Percentiles rank a stretch among this genome's conserved stretches.
Evolutionary conservation across 768 basidiomycete species (phyloP).

Genomic region (Cystofilobasidium macerans): DNA sequence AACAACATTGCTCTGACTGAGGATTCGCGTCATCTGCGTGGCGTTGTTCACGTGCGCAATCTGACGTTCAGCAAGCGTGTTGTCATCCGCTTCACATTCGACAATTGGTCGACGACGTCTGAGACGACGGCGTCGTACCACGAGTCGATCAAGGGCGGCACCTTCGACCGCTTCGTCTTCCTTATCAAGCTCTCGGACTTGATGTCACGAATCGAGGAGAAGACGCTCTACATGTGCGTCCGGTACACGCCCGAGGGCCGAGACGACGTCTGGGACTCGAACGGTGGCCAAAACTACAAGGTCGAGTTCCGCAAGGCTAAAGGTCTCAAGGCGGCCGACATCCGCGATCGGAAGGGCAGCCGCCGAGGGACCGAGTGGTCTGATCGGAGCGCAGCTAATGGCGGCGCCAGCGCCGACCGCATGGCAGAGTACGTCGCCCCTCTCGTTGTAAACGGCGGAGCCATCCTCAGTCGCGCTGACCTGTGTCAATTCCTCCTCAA

Average conservation of each 20-base stretch:
- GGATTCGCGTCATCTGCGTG: constrained; percentile 49
- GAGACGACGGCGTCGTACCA: constrained; percentile 73
- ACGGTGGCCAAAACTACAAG: constrained; percentile 64
- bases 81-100: constrained; percentile 81
- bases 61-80: constrained; percentile 78
- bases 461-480: too few relatives aligned
- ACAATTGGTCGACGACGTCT: constrained; percentile 89
- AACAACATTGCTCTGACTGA: constrained; percentile 41
- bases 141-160: constrained; percentile 38
- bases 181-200: constrained; percentile 64
- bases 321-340: constrained; percentile 6
- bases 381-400: constrained; percentile 17
- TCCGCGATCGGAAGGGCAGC: constrained; percentile 12
- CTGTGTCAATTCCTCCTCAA: too few relatives aligned
- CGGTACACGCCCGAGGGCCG: constrained; percentile 51
- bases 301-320: constrained; percentile 51
- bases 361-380: constrained; percentile 16
- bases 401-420: constrained; percentile 15
- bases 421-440: constrained; percentile 16
- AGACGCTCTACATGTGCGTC: constrained; percentile 68
- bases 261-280: constrained; percentile 85
- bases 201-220: constrained; percentile 63
- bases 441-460: too few relatives aligned
- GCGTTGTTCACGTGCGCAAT: constrained; percentile 69
- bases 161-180: constrained; percentile 68